These are phyloP conservation scores for Barnettozyma californica DNA, from an alignment of 805 yeast genomes.

Conservation along the genomic window DNA sequence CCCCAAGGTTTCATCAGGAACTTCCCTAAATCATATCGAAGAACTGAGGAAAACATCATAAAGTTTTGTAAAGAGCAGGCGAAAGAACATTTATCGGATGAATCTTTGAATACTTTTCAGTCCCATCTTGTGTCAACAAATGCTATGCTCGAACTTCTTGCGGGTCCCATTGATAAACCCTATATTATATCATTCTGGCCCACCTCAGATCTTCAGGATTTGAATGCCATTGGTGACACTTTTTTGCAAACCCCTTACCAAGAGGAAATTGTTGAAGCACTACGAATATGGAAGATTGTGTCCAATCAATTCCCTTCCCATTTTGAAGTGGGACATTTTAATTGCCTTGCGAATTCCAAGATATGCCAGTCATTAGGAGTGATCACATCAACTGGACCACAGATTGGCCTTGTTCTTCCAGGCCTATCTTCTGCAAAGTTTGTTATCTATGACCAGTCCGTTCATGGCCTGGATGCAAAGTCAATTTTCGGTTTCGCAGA, in stretches of 20 bases:
- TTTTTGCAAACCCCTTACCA: conserved; percentile 39
- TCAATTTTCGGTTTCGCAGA: conserved; percentile 39
- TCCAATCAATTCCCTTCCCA: conserved; percentile 40
- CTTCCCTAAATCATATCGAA: conserved; percentile 42
- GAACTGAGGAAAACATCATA: conserved; percentile 44
- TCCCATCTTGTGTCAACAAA: conserved; percentile 36
- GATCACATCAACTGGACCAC: conserved; percentile 28
- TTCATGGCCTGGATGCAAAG: conserved; percentile 22
- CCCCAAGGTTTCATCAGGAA: conserved; percentile 43
- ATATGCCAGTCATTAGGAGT: conserved; percentile 49
- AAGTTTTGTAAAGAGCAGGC: conserved; percentile 52
- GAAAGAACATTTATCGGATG: conserved; percentile 37
- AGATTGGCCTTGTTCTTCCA: conserved; percentile 49
- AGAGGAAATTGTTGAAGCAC: conserved; percentile 44
- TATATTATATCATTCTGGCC: conserved; percentile 66
- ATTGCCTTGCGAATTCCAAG: conserved; percentile 46
- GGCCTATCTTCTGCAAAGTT: conserved; percentile 39
- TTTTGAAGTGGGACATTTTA: conserved; percentile 49
- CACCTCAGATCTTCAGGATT: conserved; percentile 34
- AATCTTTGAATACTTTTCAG: conserved; percentile 34
- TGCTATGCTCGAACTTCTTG: conserved; percentile 42
- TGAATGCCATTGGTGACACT: conserved; percentile 28
- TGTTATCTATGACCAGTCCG: conserved; percentile 26
- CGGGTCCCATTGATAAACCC: conserved; percentile 39
- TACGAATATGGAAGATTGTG: conserved; percentile 52